These are phyloP conservation scores for Davidsoniella neocaledoniae DNA, from an alignment of 2,329 filamentous ascomycete genomes.

Conservation along the genomic window DNA sequence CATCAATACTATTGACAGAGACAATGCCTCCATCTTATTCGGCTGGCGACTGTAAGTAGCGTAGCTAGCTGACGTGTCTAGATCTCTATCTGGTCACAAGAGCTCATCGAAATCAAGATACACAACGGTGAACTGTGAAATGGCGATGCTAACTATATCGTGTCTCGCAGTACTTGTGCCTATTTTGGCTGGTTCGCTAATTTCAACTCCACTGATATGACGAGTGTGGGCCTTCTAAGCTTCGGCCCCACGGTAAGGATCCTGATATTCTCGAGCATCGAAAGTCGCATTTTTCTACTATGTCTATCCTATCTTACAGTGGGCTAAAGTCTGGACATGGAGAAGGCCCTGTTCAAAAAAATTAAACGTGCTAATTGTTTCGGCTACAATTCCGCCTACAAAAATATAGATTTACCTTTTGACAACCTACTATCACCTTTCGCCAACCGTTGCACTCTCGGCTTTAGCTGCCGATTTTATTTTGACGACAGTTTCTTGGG, in stretches of 20 bases:
- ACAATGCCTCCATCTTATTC: not conserved
- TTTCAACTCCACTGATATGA: constrained; percentile 58
- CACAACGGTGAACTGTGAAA: too few relatives aligned
- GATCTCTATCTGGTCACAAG: too few relatives aligned
- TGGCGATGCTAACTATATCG: constrained; percentile 2
- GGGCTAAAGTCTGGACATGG: not conserved
- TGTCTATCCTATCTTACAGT: not conserved
- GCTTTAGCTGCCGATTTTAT: constrained; percentile 27
- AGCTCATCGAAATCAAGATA: too few relatives aligned
- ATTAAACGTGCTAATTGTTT: not conserved
- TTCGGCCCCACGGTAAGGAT: constrained; percentile 51
- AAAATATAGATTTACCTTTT: constrained; percentile 49
- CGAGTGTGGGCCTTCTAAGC: constrained; percentile 49
- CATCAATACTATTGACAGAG: constrained; percentile 44
- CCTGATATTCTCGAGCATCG: not conserved
- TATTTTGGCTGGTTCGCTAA: constrained; percentile 55
- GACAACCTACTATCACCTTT: constrained; percentile 58
- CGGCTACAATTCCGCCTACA: too few relatives aligned
- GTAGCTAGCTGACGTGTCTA: too few relatives aligned
- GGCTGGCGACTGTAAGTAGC: constrained; percentile 1
- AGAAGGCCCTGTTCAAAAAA: not conserved
- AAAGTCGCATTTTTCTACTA: not conserved
- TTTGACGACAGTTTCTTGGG: not conserved
- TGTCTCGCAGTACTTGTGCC: constrained; percentile 22
- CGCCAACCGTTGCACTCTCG: constrained; percentile 39